Base-by-base conservation (phyloP, 2,329 filamentous ascomycete genomes). In the Atkinsonella texensis region DNA sequence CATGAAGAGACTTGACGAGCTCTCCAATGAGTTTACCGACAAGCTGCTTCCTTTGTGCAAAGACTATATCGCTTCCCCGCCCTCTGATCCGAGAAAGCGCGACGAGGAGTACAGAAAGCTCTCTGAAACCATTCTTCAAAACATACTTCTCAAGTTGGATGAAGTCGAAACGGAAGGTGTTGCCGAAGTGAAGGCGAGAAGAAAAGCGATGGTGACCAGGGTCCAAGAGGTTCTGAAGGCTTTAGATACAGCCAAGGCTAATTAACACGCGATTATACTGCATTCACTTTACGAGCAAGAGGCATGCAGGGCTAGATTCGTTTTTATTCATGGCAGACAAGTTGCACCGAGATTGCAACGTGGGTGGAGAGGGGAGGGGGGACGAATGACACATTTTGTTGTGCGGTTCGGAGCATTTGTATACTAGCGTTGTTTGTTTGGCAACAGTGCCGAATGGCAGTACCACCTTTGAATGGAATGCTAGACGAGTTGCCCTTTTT, bases 61-160 rank as follows among this genome's bases (percentile, higher is more conserved):
- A 4, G 68, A 81, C 23, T 91, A 81, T 63, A 74, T 77, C 18
- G 70, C 69, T 6, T 70, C 74, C 9, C 83, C 87, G 11, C 87
- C 87, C 0, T 63, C 67, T 3, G 84, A 89, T 49, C 62, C 70
- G 40, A 82, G 83, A 65, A 88, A 85, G 72, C 73, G 79, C 48
- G 76, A 78, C 13, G 86, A 89, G 35, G 85, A 90, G 61, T 84
- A 91, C 64, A 82, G 84, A 63, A 83, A 79, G 63, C 66, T 93
- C 17, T 83, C 80, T 4, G 87, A 93, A 71, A 87, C 83, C 4
- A 77, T 89, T 40, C 73, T 93, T 73, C 80, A 84, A 55, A 84
- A 89, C 59, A 80, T 89, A 2, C 62, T 91, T 39, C 68, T 93
- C 56, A 91, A 90, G 69, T 67, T 89, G 40, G 87, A 93, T 63